Base-by-base conservation (phyloP, 2,329 filamentous ascomycete genomes). In the Fusarium ramigenum region DNA sequence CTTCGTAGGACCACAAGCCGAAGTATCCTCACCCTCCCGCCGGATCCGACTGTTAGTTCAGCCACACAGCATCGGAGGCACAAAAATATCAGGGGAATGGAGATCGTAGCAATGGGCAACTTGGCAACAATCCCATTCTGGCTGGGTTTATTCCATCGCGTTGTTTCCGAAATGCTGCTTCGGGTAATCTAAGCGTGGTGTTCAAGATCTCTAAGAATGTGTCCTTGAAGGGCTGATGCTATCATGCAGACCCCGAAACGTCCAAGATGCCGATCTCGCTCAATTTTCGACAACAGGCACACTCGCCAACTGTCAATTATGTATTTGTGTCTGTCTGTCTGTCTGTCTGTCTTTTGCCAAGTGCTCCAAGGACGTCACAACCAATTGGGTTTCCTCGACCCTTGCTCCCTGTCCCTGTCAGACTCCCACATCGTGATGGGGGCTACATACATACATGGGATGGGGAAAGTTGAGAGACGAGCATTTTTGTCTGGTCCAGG, bases 21-120 rank as follows among this genome's bases (percentile, higher is more conserved):
- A 34, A 66, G 32, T 34, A n/a, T 39, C 52, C 58, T 61, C 44
- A 52, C 58, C 59, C 40, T 67, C 36, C 63, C 65, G 56, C 63
- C 66, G 52, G 65, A 69, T 69, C 66, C 65, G 65, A 64, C 42
- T 30, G 62, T 54, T 66, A 56, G 44, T 66, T 71, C 66, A 70
- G 67, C 66, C 70, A 67, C 63, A 58, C 58, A 70, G 37, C 63
- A 39, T 54, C 23, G 28, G 23, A 54, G 28, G 23, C n/a, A 39
- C 34, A 60, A 32, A 32, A 39, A 36, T 15, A 54, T 47, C 18
- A 44, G 36, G n/a, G 15, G 19, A 44, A 56, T 46, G 37, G 43
- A 64, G 54, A 42, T 46, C 39, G 37, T 56, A 37, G 43, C 11
- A 56, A 71, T 63, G 56, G 66, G 53, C 25, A 60, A 72, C 58